Evolutionary conservation across 2,329 filamentous ascomycete species (phyloP).

Genomic region (Cladosporium sp.): DNA sequence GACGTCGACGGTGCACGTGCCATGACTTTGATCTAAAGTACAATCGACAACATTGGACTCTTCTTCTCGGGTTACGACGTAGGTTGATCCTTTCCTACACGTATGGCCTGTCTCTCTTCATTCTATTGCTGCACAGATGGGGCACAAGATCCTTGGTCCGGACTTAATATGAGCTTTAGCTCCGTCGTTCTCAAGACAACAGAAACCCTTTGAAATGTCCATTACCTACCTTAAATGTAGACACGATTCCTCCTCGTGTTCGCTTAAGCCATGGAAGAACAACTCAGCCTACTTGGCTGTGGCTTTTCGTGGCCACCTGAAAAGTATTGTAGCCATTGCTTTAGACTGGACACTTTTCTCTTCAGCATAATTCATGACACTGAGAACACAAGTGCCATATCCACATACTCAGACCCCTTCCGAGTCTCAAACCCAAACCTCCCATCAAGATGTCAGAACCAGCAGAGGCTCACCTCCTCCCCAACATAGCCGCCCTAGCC

Average conservation of each 20-base stretch:
- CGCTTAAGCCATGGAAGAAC: no score
- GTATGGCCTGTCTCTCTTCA: background rate
- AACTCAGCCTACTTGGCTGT: no score
- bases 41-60: background rate
- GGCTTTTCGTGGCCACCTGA: no score
- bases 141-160: background rate
- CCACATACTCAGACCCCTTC: background rate
- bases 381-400: no score
- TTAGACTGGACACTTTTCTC: no score
- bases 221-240: background rate
- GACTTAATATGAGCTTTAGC: background rate
- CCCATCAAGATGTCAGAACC: background rate
- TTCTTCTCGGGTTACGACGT: background rate
- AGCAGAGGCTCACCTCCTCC: background rate
- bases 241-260: background rate
- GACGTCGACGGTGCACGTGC: background rate
- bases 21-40: background rate
- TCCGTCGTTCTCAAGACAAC: background rate
- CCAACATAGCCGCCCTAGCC: constrained; percentile 13
- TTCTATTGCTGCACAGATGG: background rate
- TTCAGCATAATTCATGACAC: no score
- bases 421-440: background rate
- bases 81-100: background rate
- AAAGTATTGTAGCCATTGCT: background rate
- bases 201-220: background rate